A percentile compares a stretch with the other conserved stretches of the same genome.
These are phyloP conservation scores for Fusarium verticillioides DNA, from an alignment of 2,329 filamentous ascomycete species.

Conservation along the genomic window DNA sequence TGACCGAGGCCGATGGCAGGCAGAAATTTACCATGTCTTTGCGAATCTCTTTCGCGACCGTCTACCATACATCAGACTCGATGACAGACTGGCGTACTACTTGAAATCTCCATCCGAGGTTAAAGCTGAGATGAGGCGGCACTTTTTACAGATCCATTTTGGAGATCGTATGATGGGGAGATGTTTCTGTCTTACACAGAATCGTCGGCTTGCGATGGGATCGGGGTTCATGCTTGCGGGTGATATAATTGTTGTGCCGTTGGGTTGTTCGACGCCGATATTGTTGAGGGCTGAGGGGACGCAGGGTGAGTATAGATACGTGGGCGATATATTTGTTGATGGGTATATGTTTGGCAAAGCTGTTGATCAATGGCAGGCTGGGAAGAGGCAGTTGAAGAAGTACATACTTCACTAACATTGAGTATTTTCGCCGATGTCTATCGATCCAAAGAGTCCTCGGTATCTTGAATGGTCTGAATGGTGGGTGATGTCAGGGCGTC, in stretches of 20 bases:
- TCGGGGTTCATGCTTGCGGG: slow-evolving; percentile 24
- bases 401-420: slow-evolving; percentile 14
- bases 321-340: slow-evolving; percentile 25
- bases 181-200: slow-evolving; percentile 17
- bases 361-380: slow-evolving; percentile 13
- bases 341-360: slow-evolving; percentile 25
- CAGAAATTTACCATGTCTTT: slow-evolving; percentile 3
- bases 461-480: background rate
- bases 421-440: no score
- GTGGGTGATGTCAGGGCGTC: background rate
- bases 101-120: background rate
- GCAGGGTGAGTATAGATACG: slow-evolving; percentile 8
- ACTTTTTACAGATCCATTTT: slow-evolving; percentile 13
- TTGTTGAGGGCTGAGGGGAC: slow-evolving; percentile 15
- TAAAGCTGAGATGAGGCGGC: background rate
- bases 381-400: slow-evolving; percentile 1
- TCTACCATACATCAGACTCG: slow-evolving; percentile 3
- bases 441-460: no score
- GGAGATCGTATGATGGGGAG: slow-evolving; percentile 23
- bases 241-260: slow-evolving; percentile 15
- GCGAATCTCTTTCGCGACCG: slow-evolving; percentile 19
- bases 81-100: background rate
- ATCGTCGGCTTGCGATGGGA: slow-evolving; percentile 9
- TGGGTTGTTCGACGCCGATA: slow-evolving; percentile 25
- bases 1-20: slow-evolving; percentile 6